Percentiles rank a stretch among this genome's conserved stretches.
Evolutionary conservation across 805 yeast species (phyloP).

Genomic region (Gaillardinia entomophila): DNA sequence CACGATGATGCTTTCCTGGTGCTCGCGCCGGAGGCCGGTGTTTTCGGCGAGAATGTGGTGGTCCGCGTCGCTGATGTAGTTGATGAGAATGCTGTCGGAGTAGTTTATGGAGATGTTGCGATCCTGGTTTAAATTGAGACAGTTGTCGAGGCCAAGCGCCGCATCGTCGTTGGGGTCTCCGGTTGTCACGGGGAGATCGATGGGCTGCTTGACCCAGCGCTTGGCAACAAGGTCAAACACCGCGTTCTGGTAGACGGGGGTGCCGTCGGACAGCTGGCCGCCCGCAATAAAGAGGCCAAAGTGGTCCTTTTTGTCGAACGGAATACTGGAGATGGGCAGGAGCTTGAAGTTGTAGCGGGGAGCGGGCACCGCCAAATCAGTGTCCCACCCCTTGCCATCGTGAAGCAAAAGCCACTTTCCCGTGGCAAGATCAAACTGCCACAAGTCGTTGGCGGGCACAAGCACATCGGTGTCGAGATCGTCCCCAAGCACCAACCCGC

Average conservation of each 20-base stretch:
- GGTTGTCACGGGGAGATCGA: slow-evolving; percentile 10
- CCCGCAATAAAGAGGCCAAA: slow-evolving; percentile 51
- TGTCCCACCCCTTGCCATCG: slow-evolving; percentile 24
- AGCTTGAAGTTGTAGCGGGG: slow-evolving; percentile 52
- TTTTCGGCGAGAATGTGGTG: slow-evolving; percentile 5
- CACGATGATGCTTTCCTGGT: slow-evolving; percentile 24
- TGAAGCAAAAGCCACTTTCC: slow-evolving; percentile 50
- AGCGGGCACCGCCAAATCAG: slow-evolving; percentile 16
- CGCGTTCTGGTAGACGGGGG: slow-evolving; percentile 25
- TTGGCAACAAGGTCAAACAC: slow-evolving; percentile 42
- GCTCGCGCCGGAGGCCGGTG: background rate
- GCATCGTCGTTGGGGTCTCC: slow-evolving; percentile 8
- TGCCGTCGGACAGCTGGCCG: slow-evolving; percentile 38
- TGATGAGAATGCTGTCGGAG: slow-evolving; percentile 27
- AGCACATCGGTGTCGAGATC: slow-evolving; percentile 13
- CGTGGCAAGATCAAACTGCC: slow-evolving; percentile 56
- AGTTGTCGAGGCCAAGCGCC: slow-evolving; percentile 7
- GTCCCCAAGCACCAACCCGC: slow-evolving; percentile 48
- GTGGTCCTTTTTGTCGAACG: slow-evolving; percentile 33
- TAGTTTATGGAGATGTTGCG: slow-evolving; percentile 23
- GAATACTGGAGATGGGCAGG: slow-evolving; percentile 33
- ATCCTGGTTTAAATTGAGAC: slow-evolving; percentile 9
- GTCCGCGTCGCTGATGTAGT: slow-evolving; percentile 20
- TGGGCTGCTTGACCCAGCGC: slow-evolving; percentile 19
- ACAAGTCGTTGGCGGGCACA: slow-evolving; percentile 55